Conservation (phyloP, 768 basidiomycete genomes). For the Trametes cingulata region DNA sequence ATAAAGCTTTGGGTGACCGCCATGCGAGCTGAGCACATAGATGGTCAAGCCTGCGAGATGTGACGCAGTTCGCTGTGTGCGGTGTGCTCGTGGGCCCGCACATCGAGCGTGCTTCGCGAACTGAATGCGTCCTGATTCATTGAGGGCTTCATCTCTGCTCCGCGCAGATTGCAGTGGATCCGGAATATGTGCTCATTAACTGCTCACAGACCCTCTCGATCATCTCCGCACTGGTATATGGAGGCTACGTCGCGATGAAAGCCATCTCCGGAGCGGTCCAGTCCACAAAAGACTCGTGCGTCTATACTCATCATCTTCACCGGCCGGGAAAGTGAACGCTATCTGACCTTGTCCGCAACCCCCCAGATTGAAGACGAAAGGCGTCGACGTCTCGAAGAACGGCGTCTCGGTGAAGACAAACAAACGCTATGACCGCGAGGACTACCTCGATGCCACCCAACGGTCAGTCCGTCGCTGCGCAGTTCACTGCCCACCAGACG, state of each 20-base stretch:
- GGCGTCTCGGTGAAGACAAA: conserved; percentile 69
- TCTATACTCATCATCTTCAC: conserved; percentile 10
- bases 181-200: background rate
- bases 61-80: too few species aligned
- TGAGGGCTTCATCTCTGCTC: background rate
- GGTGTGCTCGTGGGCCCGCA: too few species aligned
- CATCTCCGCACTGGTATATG: conserved; percentile 48
- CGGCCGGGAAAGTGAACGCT: background rate
- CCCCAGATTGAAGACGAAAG: conserved; percentile 58
- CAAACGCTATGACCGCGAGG: conserved; percentile 57
- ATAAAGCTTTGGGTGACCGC: too few species aligned
- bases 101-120: too few species aligned
- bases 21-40: too few species aligned
- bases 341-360: background rate
- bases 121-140: too few species aligned
- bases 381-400: conserved; percentile 54
- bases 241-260: conserved; percentile 39
- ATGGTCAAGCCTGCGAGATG: too few species aligned
- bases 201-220: conserved; percentile 47
- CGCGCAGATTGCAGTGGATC: background rate
- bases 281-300: conserved; percentile 58
- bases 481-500: background rate
- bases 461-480: conserved; percentile 40
- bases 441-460: conserved; percentile 74
- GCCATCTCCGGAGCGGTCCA: conserved; percentile 44